A percentile compares a stretch with the other conserved stretches of the same genome.
These are phyloP conservation scores for Fraxinus floribunda DNA, from an alignment of 305 asterid genomes.

Conservation along the genomic window DNA sequence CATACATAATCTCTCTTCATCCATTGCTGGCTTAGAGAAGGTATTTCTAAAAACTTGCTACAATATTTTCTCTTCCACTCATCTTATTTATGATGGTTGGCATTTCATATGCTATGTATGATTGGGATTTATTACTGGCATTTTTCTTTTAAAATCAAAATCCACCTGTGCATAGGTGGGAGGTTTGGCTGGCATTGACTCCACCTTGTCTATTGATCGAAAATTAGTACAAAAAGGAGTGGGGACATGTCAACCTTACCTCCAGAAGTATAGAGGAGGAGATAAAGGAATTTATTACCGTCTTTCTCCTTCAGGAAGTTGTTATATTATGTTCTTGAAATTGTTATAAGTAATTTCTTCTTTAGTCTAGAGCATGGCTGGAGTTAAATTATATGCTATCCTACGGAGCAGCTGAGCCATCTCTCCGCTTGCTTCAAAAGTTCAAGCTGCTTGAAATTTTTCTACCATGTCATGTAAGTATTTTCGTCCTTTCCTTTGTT, in stretches of 20 bases:
- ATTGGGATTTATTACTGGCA: not conserved
- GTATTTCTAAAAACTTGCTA: conserved; percentile 36
- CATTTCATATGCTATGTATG: conserved; percentile 8
- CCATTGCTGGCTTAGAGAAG: conserved; percentile 48
- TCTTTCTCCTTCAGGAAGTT: conserved; percentile 16
- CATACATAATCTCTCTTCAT: conserved; percentile 50
- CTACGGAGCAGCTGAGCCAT: conserved; percentile 92
- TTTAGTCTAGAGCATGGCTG: conserved; percentile 69
- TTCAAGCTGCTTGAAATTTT: conserved; percentile 63
- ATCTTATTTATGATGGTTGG: conserved; percentile 12
- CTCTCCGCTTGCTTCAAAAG: conserved; percentile 66
- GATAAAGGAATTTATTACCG: not conserved
- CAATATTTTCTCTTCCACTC: conserved; percentile 8
- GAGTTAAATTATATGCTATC: conserved; percentile 90
- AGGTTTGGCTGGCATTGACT: not conserved
- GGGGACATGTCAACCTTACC: not conserved
- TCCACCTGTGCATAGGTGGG: not conserved
- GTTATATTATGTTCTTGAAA: conserved; percentile 16
- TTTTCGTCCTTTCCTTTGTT: conserved; percentile 8
- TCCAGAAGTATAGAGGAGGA: not conserved
- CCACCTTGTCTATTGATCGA: not conserved
- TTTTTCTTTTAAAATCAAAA: not conserved
- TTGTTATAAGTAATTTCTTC: conserved; percentile 27
- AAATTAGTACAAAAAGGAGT: not conserved
- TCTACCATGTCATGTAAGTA: conserved; percentile 81